A percentile compares a stretch with the other conserved stretches of the same genome.
Evolutionary conservation across 441 rosid genomes (phyloP).

Genomic region (Melastoma candidum): DNA sequence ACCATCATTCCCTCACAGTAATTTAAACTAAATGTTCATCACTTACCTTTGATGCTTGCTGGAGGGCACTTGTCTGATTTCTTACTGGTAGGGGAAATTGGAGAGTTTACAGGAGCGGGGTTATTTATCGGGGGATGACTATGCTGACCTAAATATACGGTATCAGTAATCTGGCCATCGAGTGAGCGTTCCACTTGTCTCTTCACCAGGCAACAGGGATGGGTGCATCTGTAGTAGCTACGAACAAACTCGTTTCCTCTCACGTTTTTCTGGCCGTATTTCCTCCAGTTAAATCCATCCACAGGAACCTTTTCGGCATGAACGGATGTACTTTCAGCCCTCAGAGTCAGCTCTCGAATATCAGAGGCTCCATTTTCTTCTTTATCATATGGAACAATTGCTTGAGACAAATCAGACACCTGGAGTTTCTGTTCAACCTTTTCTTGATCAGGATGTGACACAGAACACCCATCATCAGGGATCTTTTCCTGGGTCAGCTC

Average conservation of each 20-base stretch:
- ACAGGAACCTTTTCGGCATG: conserved; percentile 54
- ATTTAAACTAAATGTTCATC: neutral
- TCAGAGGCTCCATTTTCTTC: conserved; percentile 22
- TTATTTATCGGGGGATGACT: conserved; percentile 45
- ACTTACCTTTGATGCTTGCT: conserved; percentile 39
- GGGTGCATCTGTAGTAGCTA: conserved; percentile 85
- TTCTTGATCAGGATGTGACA: conserved; percentile 24
- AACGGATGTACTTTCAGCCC: conserved; percentile 21
- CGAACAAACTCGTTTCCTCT: conserved; percentile 78
- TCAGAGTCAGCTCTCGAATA: conserved; percentile 22
- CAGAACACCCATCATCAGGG: conserved; percentile 19
- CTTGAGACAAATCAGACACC: conserved; percentile 19
- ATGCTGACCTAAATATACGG: conserved; percentile 61
- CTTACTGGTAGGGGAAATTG: conserved; percentile 39
- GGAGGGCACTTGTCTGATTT: conserved; percentile 28
- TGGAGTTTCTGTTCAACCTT: conserved; percentile 21
- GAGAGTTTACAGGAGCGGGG: conserved; percentile 33
- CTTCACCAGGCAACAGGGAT: conserved; percentile 67
- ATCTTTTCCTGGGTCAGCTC: conserved; percentile 16
- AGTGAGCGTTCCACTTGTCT: conserved; percentile 73
- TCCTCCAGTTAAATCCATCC: conserved; percentile 88
- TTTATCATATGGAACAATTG: conserved; percentile 10
- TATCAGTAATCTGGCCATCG: conserved; percentile 54
- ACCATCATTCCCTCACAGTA: too few species aligned
- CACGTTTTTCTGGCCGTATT: conserved; percentile 89